phyloP scores from a whole-genome alignment of 345 rosid species.

The Microthlaspi erraticum region DNA sequence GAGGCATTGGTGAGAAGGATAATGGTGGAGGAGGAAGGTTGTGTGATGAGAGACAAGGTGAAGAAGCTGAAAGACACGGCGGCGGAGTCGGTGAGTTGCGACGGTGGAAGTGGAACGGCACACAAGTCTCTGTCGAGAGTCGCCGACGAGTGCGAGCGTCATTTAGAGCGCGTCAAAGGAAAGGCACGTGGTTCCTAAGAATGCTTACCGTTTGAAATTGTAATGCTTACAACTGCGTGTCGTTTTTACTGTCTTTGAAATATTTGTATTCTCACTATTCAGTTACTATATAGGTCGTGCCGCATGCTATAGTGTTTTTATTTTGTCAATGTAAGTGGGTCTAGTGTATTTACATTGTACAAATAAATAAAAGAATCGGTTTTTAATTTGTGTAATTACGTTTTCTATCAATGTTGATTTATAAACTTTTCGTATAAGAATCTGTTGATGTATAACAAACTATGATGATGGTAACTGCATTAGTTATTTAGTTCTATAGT shows the following conservation, averaged over 20 bases:
- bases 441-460: constrained; percentile 2
- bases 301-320: not conserved
- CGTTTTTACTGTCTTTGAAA: not conserved
- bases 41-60: constrained; percentile 51
- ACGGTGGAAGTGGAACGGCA: constrained; percentile 28
- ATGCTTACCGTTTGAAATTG: not conserved
- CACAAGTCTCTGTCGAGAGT: constrained; percentile 33
- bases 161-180: not conserved
- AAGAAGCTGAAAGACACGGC: constrained; percentile 40
- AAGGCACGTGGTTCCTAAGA: constrained; percentile 34
- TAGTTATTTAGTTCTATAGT: not conserved
- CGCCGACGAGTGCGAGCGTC: constrained; percentile 16
- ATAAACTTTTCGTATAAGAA: not conserved
- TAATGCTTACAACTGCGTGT: not conserved
- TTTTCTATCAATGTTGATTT: not conserved
- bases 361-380: not conserved
- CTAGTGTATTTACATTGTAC: constrained; percentile 16
- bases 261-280: not conserved
- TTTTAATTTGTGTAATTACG: not conserved
- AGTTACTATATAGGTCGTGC: too few relatives aligned
- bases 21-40: constrained; percentile 50
- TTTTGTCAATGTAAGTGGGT: not conserved
- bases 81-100: constrained; percentile 21
- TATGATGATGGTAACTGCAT: not conserved
- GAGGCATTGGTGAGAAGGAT: constrained; percentile 52